Percentiles rank a stretch among this genome's conserved stretches.
phyloP scores from a whole-genome alignment of 768 basidiomycete genomes.

The Serpula lacrymans region DNA sequence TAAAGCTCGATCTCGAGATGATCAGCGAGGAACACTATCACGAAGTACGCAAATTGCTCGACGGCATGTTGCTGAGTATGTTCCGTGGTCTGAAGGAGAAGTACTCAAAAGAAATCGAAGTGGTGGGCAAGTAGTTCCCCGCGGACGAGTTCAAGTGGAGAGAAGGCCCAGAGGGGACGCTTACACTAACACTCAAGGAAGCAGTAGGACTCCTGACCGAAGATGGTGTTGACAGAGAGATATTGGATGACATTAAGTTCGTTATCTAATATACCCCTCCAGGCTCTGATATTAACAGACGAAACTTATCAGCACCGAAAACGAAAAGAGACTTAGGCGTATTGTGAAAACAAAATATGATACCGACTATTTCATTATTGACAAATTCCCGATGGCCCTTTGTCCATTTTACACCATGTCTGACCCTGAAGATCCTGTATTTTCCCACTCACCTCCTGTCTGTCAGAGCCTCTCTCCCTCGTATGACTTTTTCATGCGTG shows the following conservation, averaged over 20 bases:
- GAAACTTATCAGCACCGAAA: too few relatives aligned
- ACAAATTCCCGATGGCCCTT: slow-evolving; percentile 50
- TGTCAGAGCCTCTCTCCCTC: too few relatives aligned
- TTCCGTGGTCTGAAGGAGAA: slow-evolving; percentile 39
- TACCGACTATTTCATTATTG: slow-evolving; percentile 55
- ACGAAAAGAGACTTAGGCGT: slow-evolving; percentile 46
- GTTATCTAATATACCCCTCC: slow-evolving; percentile 4
- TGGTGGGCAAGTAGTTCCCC: slow-evolving; percentile 47
- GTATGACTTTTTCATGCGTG: slow-evolving; percentile 58
- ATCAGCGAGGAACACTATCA: slow-evolving; percentile 48
- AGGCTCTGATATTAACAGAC: slow-evolving; percentile 53
- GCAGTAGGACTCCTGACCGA: slow-evolving; percentile 52
- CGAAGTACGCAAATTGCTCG: slow-evolving; percentile 45
- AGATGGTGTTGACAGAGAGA: slow-evolving; percentile 33
- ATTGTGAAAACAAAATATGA: slow-evolving; percentile 47
- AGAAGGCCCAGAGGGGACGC: slow-evolving; percentile 53
- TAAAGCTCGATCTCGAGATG: slow-evolving; percentile 55
- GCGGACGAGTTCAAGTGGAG: slow-evolving; percentile 52
- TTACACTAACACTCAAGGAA: slow-evolving; percentile 46
- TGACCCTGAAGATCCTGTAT: slow-evolving; percentile 37
- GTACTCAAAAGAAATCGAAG: slow-evolving; percentile 27
- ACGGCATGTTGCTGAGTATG: slow-evolving; percentile 40
- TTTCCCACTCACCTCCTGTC: slow-evolving; percentile 54
- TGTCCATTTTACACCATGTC: slow-evolving; percentile 59
- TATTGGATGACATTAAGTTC: slow-evolving; percentile 40